Base-by-base conservation (phyloP, 805 yeast species). In the Cyberlindnera maritima region DNA sequence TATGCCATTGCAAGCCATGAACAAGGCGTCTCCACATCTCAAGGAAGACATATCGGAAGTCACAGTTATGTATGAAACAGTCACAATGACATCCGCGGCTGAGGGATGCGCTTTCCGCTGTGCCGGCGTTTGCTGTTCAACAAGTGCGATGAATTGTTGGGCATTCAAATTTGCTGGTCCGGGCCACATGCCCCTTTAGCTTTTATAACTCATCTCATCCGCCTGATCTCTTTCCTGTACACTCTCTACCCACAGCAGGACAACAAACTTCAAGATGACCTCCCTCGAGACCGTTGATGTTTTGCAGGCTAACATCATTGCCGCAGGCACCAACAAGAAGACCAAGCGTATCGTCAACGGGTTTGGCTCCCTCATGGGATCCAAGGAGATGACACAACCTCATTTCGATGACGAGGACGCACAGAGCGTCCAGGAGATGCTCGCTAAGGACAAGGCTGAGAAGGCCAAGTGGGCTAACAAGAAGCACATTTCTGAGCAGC, bases 361-460 rank as follows among this genome's bases (percentile, higher is more conserved):
- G 15, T 85, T 90, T 41, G 94, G 94, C 37, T 71, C 71, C 41
- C 70, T 87, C 57, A 87, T 87, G 95, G 95, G 95, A 34, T 83
- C 92, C 43, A 85, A 85, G 62, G 76, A 79, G 36, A 74, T 85
- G 75, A 83, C 82, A 26, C 71, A 75, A 41, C 82, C 83, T 20
- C 80, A 87, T 33, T 87, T 86, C 37, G 85, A 80, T 50, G 52
- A 43, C 23, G 48, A 31, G 14, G 80, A 80, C 56, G 64, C 76
- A 43, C 75, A 81, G 29, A 46, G 53, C 21, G 71, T 78, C 61
- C 71, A 74, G 25, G 71, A 66, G 45, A 64, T 77, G 46, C 56
- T 78, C 41, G 71, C 64, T 34, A 72, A 70, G 54, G 79, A 77
- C 55, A 65, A 64, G 47, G 71, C 63, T 36, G 73, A 68, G 48